Conservation (phyloP, 2,329 filamentous ascomycete genomes). For the Fusarium nygamai region DNA sequence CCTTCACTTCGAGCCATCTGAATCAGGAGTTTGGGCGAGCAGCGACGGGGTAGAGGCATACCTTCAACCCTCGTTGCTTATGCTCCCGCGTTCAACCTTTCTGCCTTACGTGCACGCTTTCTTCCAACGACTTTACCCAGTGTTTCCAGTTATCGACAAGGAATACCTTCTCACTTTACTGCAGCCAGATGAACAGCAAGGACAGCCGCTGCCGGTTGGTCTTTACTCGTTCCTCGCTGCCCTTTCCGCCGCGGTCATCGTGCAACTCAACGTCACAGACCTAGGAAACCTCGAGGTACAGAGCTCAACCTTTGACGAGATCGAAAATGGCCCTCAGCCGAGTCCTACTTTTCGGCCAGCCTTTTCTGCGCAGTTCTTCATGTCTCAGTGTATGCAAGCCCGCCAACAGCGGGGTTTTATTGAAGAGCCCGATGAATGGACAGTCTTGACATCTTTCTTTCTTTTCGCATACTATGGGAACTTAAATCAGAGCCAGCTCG, state of each 20-base stretch:
- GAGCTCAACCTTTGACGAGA: neutral
- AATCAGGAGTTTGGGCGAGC: neutral
- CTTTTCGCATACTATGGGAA: conserved; percentile 35
- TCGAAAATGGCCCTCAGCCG: neutral
- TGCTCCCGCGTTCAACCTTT: neutral
- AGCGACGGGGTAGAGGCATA: neutral
- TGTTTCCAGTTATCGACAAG: conserved; percentile 30
- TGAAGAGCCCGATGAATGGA: conserved; percentile 31
- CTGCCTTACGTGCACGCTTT: conserved; percentile 30
- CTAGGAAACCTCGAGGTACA: neutral
- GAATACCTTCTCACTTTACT: conserved; percentile 12
- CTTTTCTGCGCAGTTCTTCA: conserved; percentile 2
- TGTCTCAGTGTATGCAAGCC: conserved; percentile 21
- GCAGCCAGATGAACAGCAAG: neutral
- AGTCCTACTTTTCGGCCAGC: neutral
- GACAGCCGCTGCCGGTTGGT: neutral
- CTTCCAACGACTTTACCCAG: conserved; percentile 34
- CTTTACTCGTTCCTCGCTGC: conserved; percentile 26
- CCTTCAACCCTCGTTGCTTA: neutral
- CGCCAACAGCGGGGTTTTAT: conserved; percentile 21
- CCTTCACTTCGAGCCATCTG: neutral
- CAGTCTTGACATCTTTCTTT: conserved; percentile 37
- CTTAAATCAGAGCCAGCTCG: conserved; percentile 14
- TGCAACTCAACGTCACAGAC: conserved; percentile 29
- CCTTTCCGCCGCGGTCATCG: conserved; percentile 30